Conservation (phyloP, 371 early-diverging fungal genomes). For the Apophysomyces sp. region DNA sequence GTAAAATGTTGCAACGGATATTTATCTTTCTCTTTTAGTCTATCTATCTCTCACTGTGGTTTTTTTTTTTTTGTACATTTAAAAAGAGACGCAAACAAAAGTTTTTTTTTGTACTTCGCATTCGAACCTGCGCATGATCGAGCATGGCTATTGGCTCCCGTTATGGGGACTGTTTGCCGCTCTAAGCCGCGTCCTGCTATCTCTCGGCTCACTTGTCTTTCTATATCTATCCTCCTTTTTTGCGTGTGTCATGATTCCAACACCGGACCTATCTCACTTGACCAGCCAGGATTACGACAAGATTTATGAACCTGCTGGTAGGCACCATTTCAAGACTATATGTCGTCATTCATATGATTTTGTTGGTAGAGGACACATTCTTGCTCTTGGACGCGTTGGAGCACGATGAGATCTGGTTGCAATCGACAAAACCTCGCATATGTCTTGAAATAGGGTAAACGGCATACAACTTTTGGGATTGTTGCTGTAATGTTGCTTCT, state of each 20-base stretch:
- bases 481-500: neutral
- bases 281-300: constrained; percentile 59
- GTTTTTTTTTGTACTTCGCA: neutral
- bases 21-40: neutral
- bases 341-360: no score
- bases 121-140: neutral
- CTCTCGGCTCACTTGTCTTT: neutral
- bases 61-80: constrained; percentile 6
- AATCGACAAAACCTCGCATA: constrained; percentile 56
- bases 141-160: neutral
- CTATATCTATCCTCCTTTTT: neutral
- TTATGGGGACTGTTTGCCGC: neutral
- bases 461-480: neutral
- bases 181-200: neutral
- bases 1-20: neutral
- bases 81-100: constrained; percentile 7
- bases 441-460: constrained; percentile 86
- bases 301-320: constrained; percentile 91
- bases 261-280: constrained; percentile 77
- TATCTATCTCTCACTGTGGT: neutral
- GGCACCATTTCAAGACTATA: neutral
- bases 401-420: constrained; percentile 59
- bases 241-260: constrained; percentile 59
- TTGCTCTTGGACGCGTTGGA: constrained; percentile 92
- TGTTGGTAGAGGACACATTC: constrained; percentile 83